Conservation (phyloP, 306 rosid species). For the Castanopsis chinensis region DNA sequence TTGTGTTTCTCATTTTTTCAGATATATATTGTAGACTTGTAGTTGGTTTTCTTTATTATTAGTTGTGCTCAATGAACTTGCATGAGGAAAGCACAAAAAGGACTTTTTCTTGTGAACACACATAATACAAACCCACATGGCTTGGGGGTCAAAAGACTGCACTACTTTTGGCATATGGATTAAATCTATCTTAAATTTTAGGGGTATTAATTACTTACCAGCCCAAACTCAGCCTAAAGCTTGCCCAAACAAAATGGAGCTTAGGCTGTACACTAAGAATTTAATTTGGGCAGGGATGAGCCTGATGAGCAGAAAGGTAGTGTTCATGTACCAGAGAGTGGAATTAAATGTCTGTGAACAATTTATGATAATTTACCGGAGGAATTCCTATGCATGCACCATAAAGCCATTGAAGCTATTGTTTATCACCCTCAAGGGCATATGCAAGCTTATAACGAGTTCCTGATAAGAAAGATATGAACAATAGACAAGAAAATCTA, state of each 20-base stretch:
- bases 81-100: too few relatives aligned
- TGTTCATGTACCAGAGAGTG: neutral
- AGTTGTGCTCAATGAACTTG: too few relatives aligned
- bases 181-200: neutral
- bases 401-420: constrained; percentile 4
- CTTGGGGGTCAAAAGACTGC: neutral
- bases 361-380: constrained; percentile 1
- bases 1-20: constrained; percentile 5
- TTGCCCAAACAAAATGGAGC: neutral
- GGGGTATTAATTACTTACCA: neutral
- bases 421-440: constrained; percentile 1
- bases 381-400: constrained; percentile 8
- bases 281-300: neutral
- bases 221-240: neutral
- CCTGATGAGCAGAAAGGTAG: neutral
- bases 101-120: too few relatives aligned
- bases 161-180: neutral
- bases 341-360: neutral
- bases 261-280: neutral
- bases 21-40: neutral
- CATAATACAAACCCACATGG: neutral
- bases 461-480: constrained; percentile 11
- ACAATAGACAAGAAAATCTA: neutral
- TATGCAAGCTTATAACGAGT: constrained; percentile 6
- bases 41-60: neutral